Evolutionary conservation across 2,329 filamentous ascomycete species (phyloP).

Genomic region (Botrytis pseudocinerea): DNA sequence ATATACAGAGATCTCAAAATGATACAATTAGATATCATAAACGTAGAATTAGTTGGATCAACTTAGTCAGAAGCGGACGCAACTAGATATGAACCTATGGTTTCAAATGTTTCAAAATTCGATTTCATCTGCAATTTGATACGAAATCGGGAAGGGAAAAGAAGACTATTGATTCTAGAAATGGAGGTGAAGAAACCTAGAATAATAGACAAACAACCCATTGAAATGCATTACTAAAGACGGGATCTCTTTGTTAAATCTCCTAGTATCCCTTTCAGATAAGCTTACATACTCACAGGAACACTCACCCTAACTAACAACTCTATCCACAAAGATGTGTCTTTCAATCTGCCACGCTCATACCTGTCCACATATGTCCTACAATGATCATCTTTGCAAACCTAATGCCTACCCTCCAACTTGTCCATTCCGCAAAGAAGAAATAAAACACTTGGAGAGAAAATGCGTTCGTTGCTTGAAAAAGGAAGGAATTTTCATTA

Average conservation of each 20-base stretch:
- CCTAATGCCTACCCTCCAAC: neutral
- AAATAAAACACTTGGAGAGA: neutral
- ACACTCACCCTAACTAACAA: neutral
- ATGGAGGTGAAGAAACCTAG: neutral
- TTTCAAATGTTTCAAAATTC: neutral
- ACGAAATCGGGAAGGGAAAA: fast-evolving
- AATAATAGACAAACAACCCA: neutral
- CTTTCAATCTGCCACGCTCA: neutral
- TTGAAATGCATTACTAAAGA: neutral
- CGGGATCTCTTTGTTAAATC: neutral
- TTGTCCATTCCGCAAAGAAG: neutral
- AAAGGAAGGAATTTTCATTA: neutral
- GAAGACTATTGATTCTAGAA: too few relatives aligned
- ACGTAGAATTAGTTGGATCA: neutral
- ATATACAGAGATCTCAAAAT: neutral
- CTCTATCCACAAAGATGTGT: neutral
- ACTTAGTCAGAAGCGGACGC: too few relatives aligned
- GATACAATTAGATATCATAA: neutral
- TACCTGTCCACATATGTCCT: neutral
- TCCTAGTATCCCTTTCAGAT: neutral
- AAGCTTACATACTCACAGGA: neutral
- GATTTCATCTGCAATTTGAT: neutral
- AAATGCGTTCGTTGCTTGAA: neutral
- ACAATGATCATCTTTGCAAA: neutral
- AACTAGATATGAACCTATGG: neutral